phyloP scores from a whole-genome alignment of 345 rosid species.

The Gossypium sturtianum region DNA sequence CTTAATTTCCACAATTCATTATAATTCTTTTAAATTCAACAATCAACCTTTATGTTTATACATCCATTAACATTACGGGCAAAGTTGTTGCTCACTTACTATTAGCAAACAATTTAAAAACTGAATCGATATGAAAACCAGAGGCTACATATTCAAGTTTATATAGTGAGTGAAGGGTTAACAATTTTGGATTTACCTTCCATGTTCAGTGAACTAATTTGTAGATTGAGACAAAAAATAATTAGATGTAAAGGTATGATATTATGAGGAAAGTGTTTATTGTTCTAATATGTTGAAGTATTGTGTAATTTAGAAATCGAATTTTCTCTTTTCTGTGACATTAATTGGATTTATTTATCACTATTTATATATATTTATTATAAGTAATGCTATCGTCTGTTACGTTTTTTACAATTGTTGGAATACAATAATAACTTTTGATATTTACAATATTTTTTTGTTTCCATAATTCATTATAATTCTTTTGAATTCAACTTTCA shows the following conservation, averaged over 20 bases:
- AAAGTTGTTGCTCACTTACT: neutral
- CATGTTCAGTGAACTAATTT: neutral
- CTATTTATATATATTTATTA: conserved; percentile 19
- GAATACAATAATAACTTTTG: conserved; percentile 24
- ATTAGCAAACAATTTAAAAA: neutral
- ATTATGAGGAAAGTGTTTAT: neutral
- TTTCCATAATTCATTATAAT: no score
- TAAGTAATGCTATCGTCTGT: conserved; percentile 33
- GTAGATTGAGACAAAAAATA: neutral
- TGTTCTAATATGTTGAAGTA: neutral
- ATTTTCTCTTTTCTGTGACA: neutral
- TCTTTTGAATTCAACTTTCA: no score
- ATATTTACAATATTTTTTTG: neutral
- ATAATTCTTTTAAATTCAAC: no score
- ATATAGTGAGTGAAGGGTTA: neutral
- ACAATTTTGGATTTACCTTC: neutral
- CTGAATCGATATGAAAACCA: neutral
- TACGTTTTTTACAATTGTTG: neutral
- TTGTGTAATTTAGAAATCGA: neutral
- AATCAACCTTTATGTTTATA: no score
- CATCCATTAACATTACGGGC: no score
- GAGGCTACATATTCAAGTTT: neutral
- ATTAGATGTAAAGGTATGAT: neutral
- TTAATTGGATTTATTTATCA: neutral
- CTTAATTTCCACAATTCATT: conserved; percentile 28